Evolutionary conservation across 768 basidiomycete species (phyloP).

Genomic region (Suillus subluteus): DNA sequence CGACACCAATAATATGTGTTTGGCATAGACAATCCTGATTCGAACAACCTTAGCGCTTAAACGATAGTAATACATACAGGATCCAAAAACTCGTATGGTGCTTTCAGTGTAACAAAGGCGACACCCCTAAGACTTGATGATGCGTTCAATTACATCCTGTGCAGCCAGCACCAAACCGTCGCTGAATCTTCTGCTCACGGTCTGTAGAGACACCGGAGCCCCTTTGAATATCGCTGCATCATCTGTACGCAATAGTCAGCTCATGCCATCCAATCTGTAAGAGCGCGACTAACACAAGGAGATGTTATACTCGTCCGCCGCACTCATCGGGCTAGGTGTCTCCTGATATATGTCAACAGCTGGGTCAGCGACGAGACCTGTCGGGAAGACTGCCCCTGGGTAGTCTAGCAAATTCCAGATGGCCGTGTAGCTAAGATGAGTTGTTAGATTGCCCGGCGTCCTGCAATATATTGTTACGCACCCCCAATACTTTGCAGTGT

Average conservation of each 20-base stretch:
- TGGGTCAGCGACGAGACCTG: conserved; percentile 37
- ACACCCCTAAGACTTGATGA: conserved; percentile 23
- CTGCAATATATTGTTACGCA: conserved; percentile 13
- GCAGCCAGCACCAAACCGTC: conserved; percentile 33
- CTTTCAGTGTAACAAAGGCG: conserved; percentile 13
- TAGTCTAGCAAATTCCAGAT: conserved; percentile 50
- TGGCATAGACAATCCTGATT: neutral
- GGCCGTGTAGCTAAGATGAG: conserved; percentile 40
- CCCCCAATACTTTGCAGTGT: conserved; percentile 40
- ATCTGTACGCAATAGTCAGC: conserved; percentile 22
- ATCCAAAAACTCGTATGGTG: neutral
- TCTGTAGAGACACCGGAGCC: conserved; percentile 26
- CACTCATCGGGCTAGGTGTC: conserved; percentile 16
- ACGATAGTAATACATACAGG: neutral
- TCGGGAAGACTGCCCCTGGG: conserved; percentile 47
- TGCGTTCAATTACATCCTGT: conserved; percentile 27
- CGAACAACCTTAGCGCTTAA: neutral
- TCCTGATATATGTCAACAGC: conserved; percentile 24
- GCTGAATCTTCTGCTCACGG: conserved; percentile 28
- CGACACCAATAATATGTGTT: neutral
- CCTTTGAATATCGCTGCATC: conserved; percentile 22
- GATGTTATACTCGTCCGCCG: conserved; percentile 25
- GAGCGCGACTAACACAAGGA: conserved; percentile 21
- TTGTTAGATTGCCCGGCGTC: conserved; percentile 41
- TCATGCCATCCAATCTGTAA: neutral